Base-by-base conservation (phyloP, 495 filamentous ascomycete species). In the Neurospora tetrasperma region DNA sequence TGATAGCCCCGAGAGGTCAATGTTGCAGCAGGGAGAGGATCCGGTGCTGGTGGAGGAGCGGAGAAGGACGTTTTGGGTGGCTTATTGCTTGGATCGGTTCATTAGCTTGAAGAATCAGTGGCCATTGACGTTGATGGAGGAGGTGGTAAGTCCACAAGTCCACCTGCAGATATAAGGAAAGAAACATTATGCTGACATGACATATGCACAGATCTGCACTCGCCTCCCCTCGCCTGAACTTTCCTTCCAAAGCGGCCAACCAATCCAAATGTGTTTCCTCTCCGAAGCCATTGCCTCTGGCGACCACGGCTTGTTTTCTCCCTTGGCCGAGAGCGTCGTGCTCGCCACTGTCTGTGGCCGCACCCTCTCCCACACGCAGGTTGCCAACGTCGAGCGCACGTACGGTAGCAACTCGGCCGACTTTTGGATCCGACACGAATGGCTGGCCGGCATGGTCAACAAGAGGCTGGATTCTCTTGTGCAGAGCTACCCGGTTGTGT, bases 21-120 rank as follows among this genome's bases (percentile, higher is more conserved):
- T 69, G n/a, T 10, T 66, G 10, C 72, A 73, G 10, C 73, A 73
- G 27, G 76, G 71, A 0, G 79, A 75, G 5, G 79, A 83, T 41
- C 70, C 73, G 20, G 71, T 82, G 20, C 74, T 77, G 38, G 75
- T 78, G 1, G 87, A 89, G 72, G 86, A 88, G 72, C 82, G 83
- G 72, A 76, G 87, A 46, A 80, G 87, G 42, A 84, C 84, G 0
- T 88, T 89, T 70, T 89, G 88, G 88, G 80, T 88, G 66, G 86
- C 87, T 0, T 89, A 86, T 69, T 83, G 80, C 38, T 80, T 89
- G 12, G 88, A 89, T 75, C 81, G 84, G 0, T 83, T 88, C 35
- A 82, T 86, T 70, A 86, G 83, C 59, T 79, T 88, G 35, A 80
- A 80, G 42, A 81, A 84, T 42, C 80, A 81, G 5, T 77, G 81